Conservation (phyloP, 129 eudicot species). For the Logfia minima region DNA sequence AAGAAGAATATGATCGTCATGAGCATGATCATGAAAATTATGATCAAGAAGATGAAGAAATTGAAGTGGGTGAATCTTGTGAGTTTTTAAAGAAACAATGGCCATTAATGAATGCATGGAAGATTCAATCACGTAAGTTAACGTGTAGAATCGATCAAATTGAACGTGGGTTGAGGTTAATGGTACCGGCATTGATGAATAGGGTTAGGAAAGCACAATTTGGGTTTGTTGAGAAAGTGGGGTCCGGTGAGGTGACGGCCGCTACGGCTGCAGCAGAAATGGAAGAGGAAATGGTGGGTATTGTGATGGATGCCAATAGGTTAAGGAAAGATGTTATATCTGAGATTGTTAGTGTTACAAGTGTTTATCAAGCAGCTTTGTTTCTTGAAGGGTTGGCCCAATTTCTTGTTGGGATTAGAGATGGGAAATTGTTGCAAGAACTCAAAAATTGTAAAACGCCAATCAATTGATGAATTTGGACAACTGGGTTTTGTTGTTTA, state of each 20-base stretch:
- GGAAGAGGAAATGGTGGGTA: slow-evolving; percentile 75
- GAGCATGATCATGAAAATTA: slow-evolving; percentile 17
- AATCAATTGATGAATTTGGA: slow-evolving; percentile 30
- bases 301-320: slow-evolving; percentile 85
- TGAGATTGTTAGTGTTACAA: slow-evolving; percentile 62
- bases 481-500: slow-evolving; percentile 13
- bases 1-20: slow-evolving; percentile 8
- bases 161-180: slow-evolving; percentile 81
- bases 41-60: slow-evolving; percentile 20
- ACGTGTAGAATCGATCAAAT: slow-evolving; percentile 58
- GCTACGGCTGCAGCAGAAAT: slow-evolving; percentile 48
- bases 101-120: slow-evolving; percentile 60
- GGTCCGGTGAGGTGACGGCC: slow-evolving; percentile 35
- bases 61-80: slow-evolving; percentile 33
- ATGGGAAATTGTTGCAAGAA: slow-evolving; percentile 50
- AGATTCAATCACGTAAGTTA: slow-evolving; percentile 40
- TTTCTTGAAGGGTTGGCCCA: slow-evolving; percentile 78
- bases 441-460: slow-evolving; percentile 41
- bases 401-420: slow-evolving; percentile 82
- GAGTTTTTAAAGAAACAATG: slow-evolving; percentile 47
- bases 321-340: slow-evolving; percentile 67
- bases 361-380: slow-evolving; percentile 77
- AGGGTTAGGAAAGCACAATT: slow-evolving; percentile 58
- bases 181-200: slow-evolving; percentile 73
- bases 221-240: slow-evolving; percentile 45